Conservation (phyloP, 352 stramenopile genomes). For the Phytopythium sindhum region DNA sequence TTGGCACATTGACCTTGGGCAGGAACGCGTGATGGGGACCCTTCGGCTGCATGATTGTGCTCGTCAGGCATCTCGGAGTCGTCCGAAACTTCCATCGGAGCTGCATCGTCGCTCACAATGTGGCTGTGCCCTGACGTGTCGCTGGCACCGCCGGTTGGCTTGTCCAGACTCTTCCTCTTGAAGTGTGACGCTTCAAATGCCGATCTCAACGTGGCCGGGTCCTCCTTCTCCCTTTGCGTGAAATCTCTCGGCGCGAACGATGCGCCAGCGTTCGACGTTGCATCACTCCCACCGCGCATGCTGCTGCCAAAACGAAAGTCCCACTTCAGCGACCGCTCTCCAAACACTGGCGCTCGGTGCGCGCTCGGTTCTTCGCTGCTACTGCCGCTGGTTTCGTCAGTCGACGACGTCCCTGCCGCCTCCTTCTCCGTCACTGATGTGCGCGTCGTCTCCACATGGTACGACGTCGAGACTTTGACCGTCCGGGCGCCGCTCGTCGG, state of each 20-base stretch:
- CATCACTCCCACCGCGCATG: neutral
- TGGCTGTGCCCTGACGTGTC: too few relatives aligned
- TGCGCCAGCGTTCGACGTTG: neutral
- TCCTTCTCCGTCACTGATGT: too few relatives aligned
- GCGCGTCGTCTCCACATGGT: too few relatives aligned
- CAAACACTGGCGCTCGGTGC: neutral
- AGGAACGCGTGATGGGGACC: neutral
- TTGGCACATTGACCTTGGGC: neutral
- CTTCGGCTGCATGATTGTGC: neutral
- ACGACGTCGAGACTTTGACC: too few relatives aligned
- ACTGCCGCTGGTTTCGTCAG: too few relatives aligned
- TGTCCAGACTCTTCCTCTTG: neutral
- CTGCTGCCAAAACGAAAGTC: neutral
- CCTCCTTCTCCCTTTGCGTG: neutral
- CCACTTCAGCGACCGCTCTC: neutral
- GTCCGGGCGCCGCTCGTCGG: too few relatives aligned
- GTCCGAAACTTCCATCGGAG: neutral
- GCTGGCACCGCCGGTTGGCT: neutral
- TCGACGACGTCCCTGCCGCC: too few relatives aligned
- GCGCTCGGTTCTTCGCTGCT: neutral
- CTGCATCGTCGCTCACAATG: neutral
- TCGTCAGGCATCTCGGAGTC: neutral
- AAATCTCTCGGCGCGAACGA: neutral
- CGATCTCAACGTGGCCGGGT: neutral
- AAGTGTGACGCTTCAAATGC: neutral